Evolutionary conservation across 257 asterid species (phyloP), one percentile per base, ranked within the genome.

Genomic region (Anisodus tanguticus): DNA sequence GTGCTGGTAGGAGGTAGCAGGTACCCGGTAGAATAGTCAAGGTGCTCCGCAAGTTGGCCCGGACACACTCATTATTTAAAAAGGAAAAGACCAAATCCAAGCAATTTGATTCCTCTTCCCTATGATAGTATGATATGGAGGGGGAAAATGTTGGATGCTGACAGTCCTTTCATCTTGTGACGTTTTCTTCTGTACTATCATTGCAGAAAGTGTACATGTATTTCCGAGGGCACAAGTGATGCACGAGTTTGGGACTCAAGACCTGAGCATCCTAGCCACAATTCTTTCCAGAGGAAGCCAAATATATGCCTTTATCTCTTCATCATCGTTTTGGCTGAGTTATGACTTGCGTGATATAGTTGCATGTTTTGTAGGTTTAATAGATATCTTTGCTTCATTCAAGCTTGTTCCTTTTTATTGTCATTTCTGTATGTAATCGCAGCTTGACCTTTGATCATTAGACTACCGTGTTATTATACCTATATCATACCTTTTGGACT

Each of bases 201-300:
- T 55, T 87, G 94, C 98, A 96, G 99, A 93, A 92, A 94, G 90
- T 96, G 54, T 96, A 96, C 76, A 69, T 90, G 84, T 92, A 88
- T 87, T 96, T 96, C 94, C 90, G 99, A 81, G 99, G 99, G 70
- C 70, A 93, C 78, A 92, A 92, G 92, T 96, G 87, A 92, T 84
- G 41, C 59, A 47, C 8, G 22, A 26, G 67, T 13, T 53, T 53
- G 64, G n/a, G 41, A 39, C 11, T 35, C 10, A 49, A 49, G 22
- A 74, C 43, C 81, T 6, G 22, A 74, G 45, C 17, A 19, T 49
- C 45, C 45, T 76, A 76, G 26, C 43, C 49, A 51, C 81, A 19
- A 51, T 76, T 76, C 26, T 76, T 13, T 76, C 63, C 4, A 15
- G 64, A 53, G 81, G 15, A 53, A 51, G 62, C 81, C 26, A 22